A percentile compares a stretch with the other conserved stretches of the same genome.
Evolutionary conservation across 1,139 yeast genomes (phyloP).

Genomic region (Yamadazyma epiphylla): DNA sequence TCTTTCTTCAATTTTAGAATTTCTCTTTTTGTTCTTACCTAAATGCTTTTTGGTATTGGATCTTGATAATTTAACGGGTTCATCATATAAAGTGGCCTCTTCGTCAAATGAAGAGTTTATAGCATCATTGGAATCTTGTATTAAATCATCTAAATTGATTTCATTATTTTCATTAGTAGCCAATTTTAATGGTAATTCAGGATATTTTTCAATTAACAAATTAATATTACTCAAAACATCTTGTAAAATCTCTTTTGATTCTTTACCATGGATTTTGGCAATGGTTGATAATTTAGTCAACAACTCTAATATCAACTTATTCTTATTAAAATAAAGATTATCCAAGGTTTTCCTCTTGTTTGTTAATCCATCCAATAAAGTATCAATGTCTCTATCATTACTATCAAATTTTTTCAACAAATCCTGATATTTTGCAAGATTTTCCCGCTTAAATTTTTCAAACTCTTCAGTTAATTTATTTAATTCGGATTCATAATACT

Average conservation of each 20-base stretch:
- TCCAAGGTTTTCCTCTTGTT: constrained; percentile 42
- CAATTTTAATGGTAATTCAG: constrained; percentile 33
- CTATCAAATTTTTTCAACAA: constrained; percentile 25
- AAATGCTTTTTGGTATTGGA: constrained; percentile 28
- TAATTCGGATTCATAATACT: constrained; percentile 41
- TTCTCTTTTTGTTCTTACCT: constrained; percentile 26
- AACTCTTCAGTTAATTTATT: constrained; percentile 24
- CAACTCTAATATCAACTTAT: constrained; percentile 42
- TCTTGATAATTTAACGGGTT: constrained; percentile 25
- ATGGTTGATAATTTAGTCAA: constrained; percentile 42
- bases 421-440: constrained; percentile 24
- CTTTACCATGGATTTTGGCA: constrained; percentile 48
- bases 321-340: constrained; percentile 44
- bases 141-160: constrained; percentile 32
- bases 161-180: constrained; percentile 20
- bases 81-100: constrained; percentile 27
- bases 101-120: constrained; percentile 35
- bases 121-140: constrained; percentile 32
- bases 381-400: constrained; percentile 45
- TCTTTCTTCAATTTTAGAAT: constrained; percentile 13
- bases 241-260: constrained; percentile 31
- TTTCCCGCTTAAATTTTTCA: constrained; percentile 34
- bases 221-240: constrained; percentile 30
- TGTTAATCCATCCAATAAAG: constrained; percentile 39
- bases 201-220: constrained; percentile 28